A percentile compares a stretch with the other conserved stretches of the same genome.
Conservation (phyloP, 1,139 yeast genomes). For the Pichia sp. region DNA sequence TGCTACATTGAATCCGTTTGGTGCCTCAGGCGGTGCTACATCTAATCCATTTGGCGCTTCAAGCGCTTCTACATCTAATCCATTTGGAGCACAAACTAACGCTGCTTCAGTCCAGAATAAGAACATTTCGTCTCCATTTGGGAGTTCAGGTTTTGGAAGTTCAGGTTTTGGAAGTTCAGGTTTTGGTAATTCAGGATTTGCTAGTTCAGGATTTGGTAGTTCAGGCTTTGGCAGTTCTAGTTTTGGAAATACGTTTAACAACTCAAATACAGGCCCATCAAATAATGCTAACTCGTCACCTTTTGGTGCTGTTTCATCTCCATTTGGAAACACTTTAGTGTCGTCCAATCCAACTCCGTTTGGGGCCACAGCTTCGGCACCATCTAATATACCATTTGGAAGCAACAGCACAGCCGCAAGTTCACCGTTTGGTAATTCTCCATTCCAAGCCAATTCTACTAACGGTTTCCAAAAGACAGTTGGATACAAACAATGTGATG, state of each 20-base stretch:
- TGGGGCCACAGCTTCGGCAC: background rate
- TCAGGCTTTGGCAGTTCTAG: background rate
- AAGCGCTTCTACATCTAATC: constrained; percentile 2
- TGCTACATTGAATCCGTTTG: constrained; percentile 10
- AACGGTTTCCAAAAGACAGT: background rate
- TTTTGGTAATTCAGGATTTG: background rate
- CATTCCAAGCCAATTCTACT: background rate
- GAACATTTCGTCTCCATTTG: constrained; percentile 6
- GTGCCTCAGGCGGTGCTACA: constrained; percentile 1
- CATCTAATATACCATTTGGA: constrained; percentile 9
- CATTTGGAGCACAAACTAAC: constrained; percentile 4
- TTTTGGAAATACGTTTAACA: background rate
- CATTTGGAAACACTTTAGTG: constrained; percentile 18
- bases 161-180: constrained; percentile 8
- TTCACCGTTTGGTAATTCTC: background rate
- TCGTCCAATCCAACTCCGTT: background rate
- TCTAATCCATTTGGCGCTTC: constrained; percentile 8
- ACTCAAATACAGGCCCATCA: constrained; percentile 2
- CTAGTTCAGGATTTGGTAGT: background rate
- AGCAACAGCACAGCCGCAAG: background rate
- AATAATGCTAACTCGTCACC: background rate
- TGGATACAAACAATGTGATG: constrained; percentile 9
- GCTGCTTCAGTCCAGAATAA: background rate
- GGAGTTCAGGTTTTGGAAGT: constrained; percentile 10
- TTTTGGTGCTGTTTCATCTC: constrained; percentile 7